A percentile compares a stretch with the other conserved stretches of the same genome.
Conservation (phyloP, 352 stramenopile species). For the Phytophthora brassicae region DNA sequence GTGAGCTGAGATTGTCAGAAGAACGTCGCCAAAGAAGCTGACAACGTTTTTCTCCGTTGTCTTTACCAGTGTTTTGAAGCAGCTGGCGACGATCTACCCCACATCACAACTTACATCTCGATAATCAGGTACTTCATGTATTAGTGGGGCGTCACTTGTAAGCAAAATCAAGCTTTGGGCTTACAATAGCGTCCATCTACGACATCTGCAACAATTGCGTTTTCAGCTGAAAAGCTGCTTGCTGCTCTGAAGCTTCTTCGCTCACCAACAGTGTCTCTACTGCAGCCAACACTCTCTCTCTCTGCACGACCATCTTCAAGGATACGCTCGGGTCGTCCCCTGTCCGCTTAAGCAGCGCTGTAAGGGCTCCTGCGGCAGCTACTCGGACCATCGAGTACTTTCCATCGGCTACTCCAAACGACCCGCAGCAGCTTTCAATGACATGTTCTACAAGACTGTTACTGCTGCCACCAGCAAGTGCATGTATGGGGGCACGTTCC, state of each 20-base stretch:
- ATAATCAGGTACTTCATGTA: too few species aligned
- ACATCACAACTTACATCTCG: too few species aligned
- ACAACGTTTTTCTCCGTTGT: too few species aligned
- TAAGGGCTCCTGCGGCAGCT: conserved; percentile 51
- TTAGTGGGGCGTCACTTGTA: too few species aligned
- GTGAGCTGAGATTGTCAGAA: too few species aligned
- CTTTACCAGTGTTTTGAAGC: too few species aligned
- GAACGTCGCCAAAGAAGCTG: too few species aligned
- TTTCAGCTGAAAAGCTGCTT: conserved; percentile 54
- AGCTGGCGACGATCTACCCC: too few species aligned
- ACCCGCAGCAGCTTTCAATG: conserved; percentile 47
- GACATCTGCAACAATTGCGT: conserved; percentile 37
- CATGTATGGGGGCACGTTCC: conserved; percentile 25
- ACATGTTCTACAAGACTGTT: conserved; percentile 35
- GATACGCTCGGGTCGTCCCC: conserved; percentile 34
- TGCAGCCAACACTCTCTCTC: conserved; percentile 44
- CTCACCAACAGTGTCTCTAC: conserved; percentile 47
- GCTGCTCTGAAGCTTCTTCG: conserved; percentile 66
- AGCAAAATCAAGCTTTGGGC: too few species aligned
- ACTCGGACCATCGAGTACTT: conserved; percentile 79
- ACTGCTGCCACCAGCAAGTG: conserved; percentile 13
- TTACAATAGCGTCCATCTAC: too few species aligned
- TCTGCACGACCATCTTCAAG: conserved; percentile 49
- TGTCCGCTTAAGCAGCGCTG: conserved; percentile 42
- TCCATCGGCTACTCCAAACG: conserved; percentile 56